Conservation (phyloP, 352 stramenopile genomes). For the Globisporangium spiculum region DNA sequence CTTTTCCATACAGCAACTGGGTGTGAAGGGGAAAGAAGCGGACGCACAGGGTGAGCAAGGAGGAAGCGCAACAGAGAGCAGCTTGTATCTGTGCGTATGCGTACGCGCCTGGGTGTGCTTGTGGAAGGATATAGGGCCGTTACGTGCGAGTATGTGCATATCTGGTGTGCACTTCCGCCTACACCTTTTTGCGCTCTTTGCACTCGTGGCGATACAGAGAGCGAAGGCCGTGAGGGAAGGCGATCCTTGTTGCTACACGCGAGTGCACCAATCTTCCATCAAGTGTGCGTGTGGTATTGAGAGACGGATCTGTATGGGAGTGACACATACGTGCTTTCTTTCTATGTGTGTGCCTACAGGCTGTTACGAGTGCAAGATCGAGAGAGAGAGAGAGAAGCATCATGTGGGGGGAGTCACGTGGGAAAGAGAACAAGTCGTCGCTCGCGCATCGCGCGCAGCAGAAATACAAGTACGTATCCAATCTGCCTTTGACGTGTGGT, state of each 20-base stretch:
- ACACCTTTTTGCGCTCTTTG: too few relatives aligned
- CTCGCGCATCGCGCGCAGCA: constrained; percentile 82
- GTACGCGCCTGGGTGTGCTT: neutral
- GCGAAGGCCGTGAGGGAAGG: neutral
- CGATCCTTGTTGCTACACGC: constrained; percentile 1
- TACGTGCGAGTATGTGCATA: neutral
- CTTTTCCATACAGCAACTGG: constrained; percentile 7
- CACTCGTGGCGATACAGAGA: neutral
- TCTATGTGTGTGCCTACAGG: neutral
- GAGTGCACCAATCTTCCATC: neutral
- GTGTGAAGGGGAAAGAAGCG: constrained; percentile 6
- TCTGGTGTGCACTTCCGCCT: neutral
- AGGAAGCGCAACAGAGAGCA: neutral
- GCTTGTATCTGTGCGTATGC: neutral
- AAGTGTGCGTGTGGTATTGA: neutral
- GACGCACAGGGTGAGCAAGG: neutral
- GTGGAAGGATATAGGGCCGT: neutral
- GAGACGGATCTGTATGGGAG: too few relatives aligned
- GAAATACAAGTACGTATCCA: constrained; percentile 79
- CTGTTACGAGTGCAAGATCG: neutral
- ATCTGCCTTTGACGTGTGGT: neutral
- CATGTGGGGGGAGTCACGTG: constrained; percentile 64
- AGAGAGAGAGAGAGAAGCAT: constrained; percentile 1
- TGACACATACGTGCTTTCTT: neutral
- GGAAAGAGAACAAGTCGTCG: constrained; percentile 86